Conservation (phyloP, 2,329 filamentous ascomycete species). For the Microdochium bolleyi region DNA sequence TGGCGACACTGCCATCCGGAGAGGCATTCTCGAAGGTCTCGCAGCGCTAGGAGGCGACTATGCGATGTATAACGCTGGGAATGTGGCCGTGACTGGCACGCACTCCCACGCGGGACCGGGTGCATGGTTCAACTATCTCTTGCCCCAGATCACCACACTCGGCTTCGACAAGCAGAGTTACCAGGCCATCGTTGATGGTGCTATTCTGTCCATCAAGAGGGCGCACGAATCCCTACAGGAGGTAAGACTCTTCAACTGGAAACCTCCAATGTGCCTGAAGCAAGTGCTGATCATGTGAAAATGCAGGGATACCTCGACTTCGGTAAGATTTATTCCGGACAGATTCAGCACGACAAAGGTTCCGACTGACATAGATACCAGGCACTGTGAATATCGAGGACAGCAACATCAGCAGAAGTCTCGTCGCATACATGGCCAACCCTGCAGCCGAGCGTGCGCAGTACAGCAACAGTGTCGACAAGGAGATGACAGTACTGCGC, state of each 20-base stretch:
- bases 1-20: slow-evolving; percentile 78
- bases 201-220: slow-evolving; percentile 67
- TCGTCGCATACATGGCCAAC: slow-evolving; percentile 79
- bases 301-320: slow-evolving; percentile 57
- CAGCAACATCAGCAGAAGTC: slow-evolving; percentile 76
- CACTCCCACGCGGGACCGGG: slow-evolving; percentile 87
- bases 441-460: slow-evolving; percentile 61
- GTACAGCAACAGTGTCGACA: slow-evolving; percentile 61
- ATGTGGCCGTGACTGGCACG: slow-evolving; percentile 83
- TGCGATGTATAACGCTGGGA: slow-evolving; percentile 65
- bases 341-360: background rate
- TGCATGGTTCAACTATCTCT: slow-evolving; percentile 85
- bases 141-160: slow-evolving; percentile 80
- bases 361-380: slow-evolving; percentile 1
- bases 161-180: slow-evolving; percentile 85
- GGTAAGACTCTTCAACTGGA: slow-evolving; percentile 17
- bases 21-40: slow-evolving; percentile 72
- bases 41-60: slow-evolving; percentile 62
- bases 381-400: slow-evolving; percentile 51
- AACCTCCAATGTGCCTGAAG: too few species aligned
- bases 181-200: slow-evolving; percentile 77
- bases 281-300: background rate
- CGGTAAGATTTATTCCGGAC: slow-evolving; percentile 26
- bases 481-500: slow-evolving; percentile 67
- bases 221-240: slow-evolving; percentile 63